Percentiles rank a stretch among this genome's conserved stretches.
Evolutionary conservation across 2,329 filamentous ascomycete species (phyloP).

Genomic region (Thelonectria olida): DNA sequence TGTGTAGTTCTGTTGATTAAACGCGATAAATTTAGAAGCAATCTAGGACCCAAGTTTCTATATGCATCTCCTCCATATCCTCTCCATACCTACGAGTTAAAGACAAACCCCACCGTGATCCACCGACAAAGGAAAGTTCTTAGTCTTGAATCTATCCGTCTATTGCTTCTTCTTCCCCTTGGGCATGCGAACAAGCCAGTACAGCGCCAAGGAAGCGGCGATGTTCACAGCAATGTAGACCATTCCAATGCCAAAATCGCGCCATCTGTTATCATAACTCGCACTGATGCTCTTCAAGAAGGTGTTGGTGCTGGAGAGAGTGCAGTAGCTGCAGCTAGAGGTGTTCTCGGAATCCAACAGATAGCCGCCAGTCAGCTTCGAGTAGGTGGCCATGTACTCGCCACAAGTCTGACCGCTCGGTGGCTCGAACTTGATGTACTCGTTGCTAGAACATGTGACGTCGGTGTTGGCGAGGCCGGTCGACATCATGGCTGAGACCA

Average conservation of each 20-base stretch:
- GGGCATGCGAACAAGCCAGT: conserved; percentile 57
- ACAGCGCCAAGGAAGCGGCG: conserved; percentile 57
- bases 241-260: conserved; percentile 66
- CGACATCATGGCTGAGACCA: conserved; percentile 39
- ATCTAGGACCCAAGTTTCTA: not conserved
- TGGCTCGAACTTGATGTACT: conserved; percentile 72
- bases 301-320: conserved; percentile 50
- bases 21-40: not conserved
- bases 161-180: conserved; percentile 44
- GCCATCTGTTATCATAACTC: conserved; percentile 62
- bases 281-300: conserved; percentile 53
- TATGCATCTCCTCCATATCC: not conserved
- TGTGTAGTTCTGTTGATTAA: not conserved
- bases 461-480: conserved; percentile 39
- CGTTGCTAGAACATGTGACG: conserved; percentile 67
- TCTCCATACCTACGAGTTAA: too few species aligned
- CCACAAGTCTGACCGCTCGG: conserved; percentile 61
- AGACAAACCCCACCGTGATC: not conserved
- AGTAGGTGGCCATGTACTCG: conserved; percentile 61
- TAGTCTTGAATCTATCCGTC: not conserved
- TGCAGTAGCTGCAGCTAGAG: conserved; percentile 56
- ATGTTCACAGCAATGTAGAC: conserved; percentile 64
- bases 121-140: not conserved
- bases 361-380: conserved; percentile 56
- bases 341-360: conserved; percentile 63